Conservation (phyloP, 257 asterid genomes). For the Salvia miltiorrhiza region DNA sequence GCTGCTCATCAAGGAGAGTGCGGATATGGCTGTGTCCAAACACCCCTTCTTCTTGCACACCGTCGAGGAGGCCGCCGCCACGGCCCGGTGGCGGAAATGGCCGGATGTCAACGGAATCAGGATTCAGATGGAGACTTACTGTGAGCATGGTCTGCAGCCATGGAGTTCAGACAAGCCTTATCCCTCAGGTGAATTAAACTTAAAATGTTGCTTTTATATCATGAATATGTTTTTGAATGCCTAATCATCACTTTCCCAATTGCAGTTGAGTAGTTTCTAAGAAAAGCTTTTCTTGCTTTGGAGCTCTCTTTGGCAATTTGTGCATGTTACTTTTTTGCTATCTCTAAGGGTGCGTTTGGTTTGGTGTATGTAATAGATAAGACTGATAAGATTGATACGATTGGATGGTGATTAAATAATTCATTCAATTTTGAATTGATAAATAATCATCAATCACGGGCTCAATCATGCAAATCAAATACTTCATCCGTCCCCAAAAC, state of each 20-base stretch:
- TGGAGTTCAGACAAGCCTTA: conserved; percentile 74
- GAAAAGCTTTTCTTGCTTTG: conserved; percentile 11
- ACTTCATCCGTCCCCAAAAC: too few relatives aligned
- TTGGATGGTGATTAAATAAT: too few relatives aligned
- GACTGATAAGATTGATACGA: too few relatives aligned
- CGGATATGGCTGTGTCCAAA: conserved; percentile 78
- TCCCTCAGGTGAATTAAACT: conserved; percentile 57
- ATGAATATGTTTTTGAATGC: conserved; percentile 8
- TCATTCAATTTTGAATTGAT: too few relatives aligned
- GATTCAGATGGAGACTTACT: conserved; percentile 80
- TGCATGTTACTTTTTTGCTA: background rate
- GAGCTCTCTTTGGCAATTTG: background rate
- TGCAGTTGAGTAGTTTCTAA: conserved; percentile 7
- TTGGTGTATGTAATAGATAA: too few relatives aligned
- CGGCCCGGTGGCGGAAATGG: conserved; percentile 96
- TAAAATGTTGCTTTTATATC: background rate
- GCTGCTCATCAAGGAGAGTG: conserved; percentile 50
- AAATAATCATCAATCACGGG: too few relatives aligned
- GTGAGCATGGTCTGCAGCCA: conserved; percentile 79
- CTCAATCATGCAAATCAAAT: too few relatives aligned
- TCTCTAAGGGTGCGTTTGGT: background rate
- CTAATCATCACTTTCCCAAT: background rate
- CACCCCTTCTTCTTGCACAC: conserved; percentile 77
- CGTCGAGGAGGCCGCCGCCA: conserved; percentile 88
- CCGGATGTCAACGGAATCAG: conserved; percentile 63